A percentile compares a stretch with the other conserved stretches of the same genome.
Conservation (phyloP, 208 protist genomes). For the Acanthamoeba quina region DNA sequence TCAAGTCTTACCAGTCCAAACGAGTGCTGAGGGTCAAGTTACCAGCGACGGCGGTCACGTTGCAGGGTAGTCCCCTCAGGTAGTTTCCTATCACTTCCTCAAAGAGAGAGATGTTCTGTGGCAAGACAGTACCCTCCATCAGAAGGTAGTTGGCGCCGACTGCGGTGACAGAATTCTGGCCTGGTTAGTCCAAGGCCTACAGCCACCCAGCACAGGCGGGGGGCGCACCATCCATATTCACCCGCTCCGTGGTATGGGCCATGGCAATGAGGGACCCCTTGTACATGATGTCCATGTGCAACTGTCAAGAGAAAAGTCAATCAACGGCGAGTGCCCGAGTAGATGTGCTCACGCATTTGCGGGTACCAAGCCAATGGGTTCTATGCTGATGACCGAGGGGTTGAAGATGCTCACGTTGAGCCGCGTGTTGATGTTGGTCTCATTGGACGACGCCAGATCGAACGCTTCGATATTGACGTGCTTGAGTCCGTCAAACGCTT, state of each 20-base stretch:
- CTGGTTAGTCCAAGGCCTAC: not conserved
- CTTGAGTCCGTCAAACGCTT: conserved; percentile 14
- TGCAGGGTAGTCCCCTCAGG: not conserved
- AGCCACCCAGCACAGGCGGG: not conserved
- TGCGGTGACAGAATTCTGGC: not conserved
- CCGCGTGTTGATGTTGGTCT: conserved; percentile 50
- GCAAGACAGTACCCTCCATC: not conserved
- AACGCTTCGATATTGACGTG: conserved; percentile 13
- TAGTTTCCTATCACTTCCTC: conserved; percentile 37
- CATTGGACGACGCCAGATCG: conserved; percentile 39
- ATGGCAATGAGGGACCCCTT: not conserved
- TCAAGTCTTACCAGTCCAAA: not conserved
- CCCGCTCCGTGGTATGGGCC: not conserved
- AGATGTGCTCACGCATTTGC: not conserved
- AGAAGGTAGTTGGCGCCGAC: not conserved
- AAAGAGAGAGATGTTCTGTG: conserved; percentile 18
- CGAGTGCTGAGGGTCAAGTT: not conserved
- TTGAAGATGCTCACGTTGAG: conserved; percentile 23
- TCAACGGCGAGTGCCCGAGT: not conserved
- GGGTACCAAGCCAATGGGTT: not conserved
- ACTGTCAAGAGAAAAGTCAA: not conserved
- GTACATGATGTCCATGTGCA: conserved; percentile 58
- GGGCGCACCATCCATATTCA: not conserved
- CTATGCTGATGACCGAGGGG: conserved; percentile 47
- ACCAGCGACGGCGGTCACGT: conserved; percentile 23